Base-by-base conservation (phyloP, 1,284 basidiomycete genomes). In the Rhodotorula sp. region DNA sequence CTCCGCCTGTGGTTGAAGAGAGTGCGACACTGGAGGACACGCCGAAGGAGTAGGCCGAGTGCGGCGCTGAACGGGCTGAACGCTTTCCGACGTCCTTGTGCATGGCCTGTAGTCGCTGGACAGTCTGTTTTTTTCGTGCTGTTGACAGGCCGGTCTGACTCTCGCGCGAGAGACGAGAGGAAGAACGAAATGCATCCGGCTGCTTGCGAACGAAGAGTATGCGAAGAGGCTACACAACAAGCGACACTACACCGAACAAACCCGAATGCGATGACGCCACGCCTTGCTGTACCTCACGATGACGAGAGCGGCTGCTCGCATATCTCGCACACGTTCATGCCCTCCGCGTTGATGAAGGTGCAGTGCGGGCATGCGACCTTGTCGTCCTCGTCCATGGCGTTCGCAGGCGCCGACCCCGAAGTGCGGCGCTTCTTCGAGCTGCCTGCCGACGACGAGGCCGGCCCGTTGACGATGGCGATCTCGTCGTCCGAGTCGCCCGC, bases 291-390 rank as follows among this genome's bases (percentile, higher is more conserved):
- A 34, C 41, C 42, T 68, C 59, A 71, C 7, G n/a, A 34, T 34
- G 34, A 49, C 41, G 7, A 7, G 17, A 67, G 27, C n/a, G 27
- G 3, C 12, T 7, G 9, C 7, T 17, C 74, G 66, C 80, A 81
- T 48, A 80, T 71, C 58, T 75, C 74, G 64, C 80, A 81, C 19
- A 50, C 27, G 14, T 46, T 8, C 27, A 76, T 50, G 17, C 68
- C 78, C 7, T 46, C 48, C 14, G 66, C 69, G 59, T 81, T 80
- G 27, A 73, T 55, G 64, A 78, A 79, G 4, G 80, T 81, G 68
- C 80, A 81, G 0, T 21, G 21, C 3, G 77, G 66, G 68, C 80
- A 81, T 16, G 66, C 13, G n/a, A 67, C 25, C n/a, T 7, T 21
- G 41, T 34, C 25, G 0, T 56, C 60, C 21, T 46, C 52, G 12